Conservation (phyloP, 805 yeast species). For the Saccharomycopsis sp. region DNA sequence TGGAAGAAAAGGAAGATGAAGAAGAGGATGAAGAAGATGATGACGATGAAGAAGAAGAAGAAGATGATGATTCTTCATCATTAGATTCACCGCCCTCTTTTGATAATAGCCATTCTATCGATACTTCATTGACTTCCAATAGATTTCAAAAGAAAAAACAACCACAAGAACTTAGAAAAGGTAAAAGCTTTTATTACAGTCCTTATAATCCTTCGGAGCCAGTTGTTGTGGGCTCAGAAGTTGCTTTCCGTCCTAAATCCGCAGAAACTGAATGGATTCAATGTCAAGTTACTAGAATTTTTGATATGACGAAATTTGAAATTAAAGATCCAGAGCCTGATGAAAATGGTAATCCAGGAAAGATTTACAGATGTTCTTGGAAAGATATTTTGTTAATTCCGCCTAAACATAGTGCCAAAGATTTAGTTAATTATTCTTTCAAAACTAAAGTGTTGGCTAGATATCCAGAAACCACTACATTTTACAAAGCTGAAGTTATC, state of each 20-base stretch:
- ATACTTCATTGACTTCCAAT: not conserved
- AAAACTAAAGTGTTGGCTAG: conserved; percentile 83
- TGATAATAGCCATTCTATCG: not conserved
- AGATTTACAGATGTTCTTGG: conserved; percentile 70
- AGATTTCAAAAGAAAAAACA: conserved; percentile 7
- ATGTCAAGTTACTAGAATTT: conserved; percentile 73
- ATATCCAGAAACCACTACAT: conserved; percentile 96
- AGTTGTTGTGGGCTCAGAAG: conserved; percentile 61
- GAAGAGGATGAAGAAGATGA: too few relatives aligned
- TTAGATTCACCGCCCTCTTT: not conserved
- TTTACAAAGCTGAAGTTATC: conserved; percentile 87
- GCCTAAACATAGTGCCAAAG: conserved; percentile 31
- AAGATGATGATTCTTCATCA: not conserved
- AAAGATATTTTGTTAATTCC: conserved; percentile 74
- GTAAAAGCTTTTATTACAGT: conserved; percentile 40
- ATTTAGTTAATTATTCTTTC: conserved; percentile 47
- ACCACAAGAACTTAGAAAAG: conserved; percentile 25
- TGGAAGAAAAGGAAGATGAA: too few relatives aligned
- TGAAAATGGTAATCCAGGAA: conserved; percentile 82
- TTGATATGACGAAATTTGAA: conserved; percentile 51
- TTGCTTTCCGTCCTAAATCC: conserved; percentile 71
- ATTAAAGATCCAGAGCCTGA: conserved; percentile 98
- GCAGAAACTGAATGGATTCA: conserved; percentile 90
- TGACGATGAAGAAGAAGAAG: too few relatives aligned
- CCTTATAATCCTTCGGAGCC: conserved; percentile 52